Evolutionary conservation across 2,329 filamentous ascomycete genomes (phyloP).

Genomic region (Xylariales sp.): DNA sequence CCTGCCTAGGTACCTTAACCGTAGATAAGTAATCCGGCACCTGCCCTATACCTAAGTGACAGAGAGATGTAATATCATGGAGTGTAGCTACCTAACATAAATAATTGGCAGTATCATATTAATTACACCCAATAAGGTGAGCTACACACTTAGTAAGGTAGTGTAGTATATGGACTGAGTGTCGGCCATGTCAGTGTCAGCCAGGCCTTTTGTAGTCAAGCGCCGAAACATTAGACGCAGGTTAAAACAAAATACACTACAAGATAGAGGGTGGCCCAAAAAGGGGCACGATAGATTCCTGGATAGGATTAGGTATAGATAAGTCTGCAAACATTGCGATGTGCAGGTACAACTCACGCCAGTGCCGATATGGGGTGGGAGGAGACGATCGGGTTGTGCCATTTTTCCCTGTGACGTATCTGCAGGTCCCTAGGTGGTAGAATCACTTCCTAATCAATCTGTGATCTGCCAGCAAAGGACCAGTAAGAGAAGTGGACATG

Average conservation of each 20-base stretch:
- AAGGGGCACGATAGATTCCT: constrained; percentile 9
- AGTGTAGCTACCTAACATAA: too few relatives aligned
- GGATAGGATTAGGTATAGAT: background rate
- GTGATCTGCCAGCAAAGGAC: constrained; percentile 22
- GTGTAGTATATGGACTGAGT: background rate
- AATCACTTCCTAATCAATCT: constrained; percentile 23
- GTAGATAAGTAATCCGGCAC: background rate
- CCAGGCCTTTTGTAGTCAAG: background rate
- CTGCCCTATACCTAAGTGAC: background rate
- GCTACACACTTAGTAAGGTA: too few relatives aligned
- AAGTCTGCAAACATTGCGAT: constrained; percentile 29
- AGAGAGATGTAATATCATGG: background rate
- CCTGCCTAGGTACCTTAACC: too few relatives aligned
- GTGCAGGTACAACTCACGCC: constrained; percentile 17
- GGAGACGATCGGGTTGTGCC: constrained; percentile 16
- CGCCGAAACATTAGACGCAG: background rate
- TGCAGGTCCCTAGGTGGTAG: background rate
- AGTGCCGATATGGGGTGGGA: constrained; percentile 1
- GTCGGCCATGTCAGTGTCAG: background rate
- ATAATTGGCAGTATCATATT: background rate
- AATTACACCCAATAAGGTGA: background rate
- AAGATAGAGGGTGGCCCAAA: background rate
- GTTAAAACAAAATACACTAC: background rate
- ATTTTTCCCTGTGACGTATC: constrained; percentile 32
- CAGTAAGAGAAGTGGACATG: background rate